phyloP scores from a whole-genome alignment of 345 rosid genomes.

The Cardamine chenopodiifolia region DNA sequence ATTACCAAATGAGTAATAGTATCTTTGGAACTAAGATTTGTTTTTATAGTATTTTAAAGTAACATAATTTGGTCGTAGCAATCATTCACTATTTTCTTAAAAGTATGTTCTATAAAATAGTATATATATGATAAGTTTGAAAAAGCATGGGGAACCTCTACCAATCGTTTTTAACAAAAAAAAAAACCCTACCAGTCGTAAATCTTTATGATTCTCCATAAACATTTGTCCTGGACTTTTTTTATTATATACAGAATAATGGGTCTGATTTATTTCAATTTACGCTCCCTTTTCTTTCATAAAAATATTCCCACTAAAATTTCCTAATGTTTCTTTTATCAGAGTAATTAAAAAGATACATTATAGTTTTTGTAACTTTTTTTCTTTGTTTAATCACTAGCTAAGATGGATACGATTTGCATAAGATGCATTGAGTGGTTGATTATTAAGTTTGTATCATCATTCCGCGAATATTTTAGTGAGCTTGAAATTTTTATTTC shows the following conservation, averaged over 20 bases:
- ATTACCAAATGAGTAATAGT: too few species aligned
- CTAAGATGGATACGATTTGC: neutral
- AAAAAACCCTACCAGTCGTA: neutral
- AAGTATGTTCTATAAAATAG: neutral
- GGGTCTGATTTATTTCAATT: neutral
- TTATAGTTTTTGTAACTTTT: neutral
- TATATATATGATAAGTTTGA: neutral
- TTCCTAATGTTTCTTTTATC: neutral
- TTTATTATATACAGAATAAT: neutral
- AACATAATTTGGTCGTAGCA: neutral
- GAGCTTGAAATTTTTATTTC: neutral
- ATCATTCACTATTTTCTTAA: neutral
- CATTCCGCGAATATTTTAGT: neutral
- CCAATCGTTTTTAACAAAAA: neutral
- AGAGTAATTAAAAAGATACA: neutral
- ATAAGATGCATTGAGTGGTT: neutral
- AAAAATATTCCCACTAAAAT: neutral
- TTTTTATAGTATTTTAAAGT: neutral
- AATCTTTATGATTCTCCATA: constrained; percentile 12
- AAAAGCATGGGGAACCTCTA: constrained; percentile 9
- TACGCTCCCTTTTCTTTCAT: neutral
- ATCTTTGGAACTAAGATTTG: neutral
- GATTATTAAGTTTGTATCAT: neutral
- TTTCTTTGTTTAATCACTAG: neutral
- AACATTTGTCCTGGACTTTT: neutral